Base-by-base conservation (phyloP, 2,329 filamentous ascomycete genomes). In the Claviceps cyperi region DNA sequence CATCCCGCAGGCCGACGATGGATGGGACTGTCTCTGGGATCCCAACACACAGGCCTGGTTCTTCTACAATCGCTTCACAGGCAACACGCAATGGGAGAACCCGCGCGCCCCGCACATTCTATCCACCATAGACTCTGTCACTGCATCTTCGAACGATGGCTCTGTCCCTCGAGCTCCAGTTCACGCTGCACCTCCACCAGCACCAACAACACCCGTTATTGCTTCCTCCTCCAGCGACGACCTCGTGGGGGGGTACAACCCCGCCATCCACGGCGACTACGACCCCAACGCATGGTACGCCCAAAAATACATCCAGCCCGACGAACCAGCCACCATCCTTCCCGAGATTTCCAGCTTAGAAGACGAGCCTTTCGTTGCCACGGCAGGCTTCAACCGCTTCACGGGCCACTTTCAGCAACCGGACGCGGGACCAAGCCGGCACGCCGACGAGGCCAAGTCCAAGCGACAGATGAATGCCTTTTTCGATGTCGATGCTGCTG, bases 241-340 rank as follows among this genome's bases (percentile, higher is more conserved):
- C 44, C 69, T 77, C 21, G 77, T 75, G 5, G 83, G 83, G 52
- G 89, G 91, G 53, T 98, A 98, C 70, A 95, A 97, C 63, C 92
- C 92, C 1, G 86, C 88, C 22, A 91, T 98, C 44, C 92, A 98
- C 64, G 92, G 92, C 58, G 85, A 90, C 69, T 98, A 96, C 71
- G 92, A 98, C 60, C 89, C 90, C 4, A 92, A 83, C 53, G 91
- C 92, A n/a, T 86, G 89, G 71, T 98, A 98, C 64, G 91, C 92
- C 11, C 77, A 86, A 62, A 70, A 73, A 44, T 64, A 74, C 43
- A 66, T 70, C 46, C 63, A 64, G 11, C 58, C 63, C 9, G 59
- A 62, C 11, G 60, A 60, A 13, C 58, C 63, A n/a, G 51, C 63
- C 0, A 56, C 63, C 0, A 56, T 66, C 6, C 59, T 64, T 1